Base-by-base conservation (phyloP, 257 asterid species). In the Solanum sitiens region DNA sequence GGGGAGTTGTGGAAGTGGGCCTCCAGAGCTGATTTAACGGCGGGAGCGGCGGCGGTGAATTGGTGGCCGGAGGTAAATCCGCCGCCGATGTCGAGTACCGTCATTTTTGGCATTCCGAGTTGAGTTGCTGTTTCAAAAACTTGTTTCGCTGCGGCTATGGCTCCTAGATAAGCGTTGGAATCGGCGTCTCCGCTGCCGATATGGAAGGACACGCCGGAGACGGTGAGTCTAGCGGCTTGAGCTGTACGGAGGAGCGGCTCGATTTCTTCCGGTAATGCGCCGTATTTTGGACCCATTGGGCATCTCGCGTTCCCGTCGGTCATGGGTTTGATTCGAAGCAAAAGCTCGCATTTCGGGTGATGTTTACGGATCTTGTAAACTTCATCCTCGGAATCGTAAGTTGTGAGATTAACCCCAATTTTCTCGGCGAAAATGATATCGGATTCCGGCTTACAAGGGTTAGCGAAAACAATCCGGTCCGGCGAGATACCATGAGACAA, bases 141-240 rank as follows among this genome's bases (percentile, higher is more conserved):
- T n/a, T 42, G 15, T 35, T 65, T 45, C 3, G 89, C 89, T 2
- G 83, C 83, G 5, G 87, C 87, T 30, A 87, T 47, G 27, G 89
- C 89, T 2, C 89, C 83, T n/a, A 16, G 20, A 21, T 83, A 87
- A 20, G 89, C 89, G 10, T n/a, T 23, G 11, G 73, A 67, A 45
- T 82, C 72, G 3, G 83, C 70, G 9, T 82, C 87, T 9, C 87
- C 87, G 9, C 87, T 80, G 7, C 89, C 89, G 45, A 87, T 83
- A 11, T 87, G 89, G 67, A 87, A 87, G 3, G 89, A 87, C 7
- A 87, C 87, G 45, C 87, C 89, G 11, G 85, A n/a, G 20, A 83
- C 83, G 7, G 68, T 70, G 32, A 87, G 89, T 2, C 72, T n/a
- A 20, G 87, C 32, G 8, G 39, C 47, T 7, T 71, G 50, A 21